Conservation (phyloP, 129 eudicot species). For the Silybum marianum region DNA sequence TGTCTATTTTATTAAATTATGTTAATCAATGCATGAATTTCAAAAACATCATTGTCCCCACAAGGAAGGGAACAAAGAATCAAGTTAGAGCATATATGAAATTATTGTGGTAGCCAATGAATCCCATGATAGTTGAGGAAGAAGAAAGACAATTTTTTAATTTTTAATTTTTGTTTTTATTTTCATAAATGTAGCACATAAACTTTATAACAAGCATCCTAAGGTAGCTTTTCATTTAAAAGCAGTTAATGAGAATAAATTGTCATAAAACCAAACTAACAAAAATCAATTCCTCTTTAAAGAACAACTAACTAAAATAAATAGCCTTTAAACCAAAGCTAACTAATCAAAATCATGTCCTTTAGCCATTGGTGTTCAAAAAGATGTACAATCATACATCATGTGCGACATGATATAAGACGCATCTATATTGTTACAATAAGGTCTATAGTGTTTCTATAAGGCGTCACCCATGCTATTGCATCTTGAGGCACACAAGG, state of each 20-base stretch:
- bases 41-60: background rate
- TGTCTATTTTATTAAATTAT: background rate
- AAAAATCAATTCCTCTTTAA: background rate
- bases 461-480: too few relatives aligned
- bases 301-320: background rate
- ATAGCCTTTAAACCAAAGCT: slow-evolving; percentile 1
- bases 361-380: too few relatives aligned
- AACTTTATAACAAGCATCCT: background rate
- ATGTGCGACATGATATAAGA: too few relatives aligned
- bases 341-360: background rate
- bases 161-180: background rate
- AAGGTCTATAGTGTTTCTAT: too few relatives aligned
- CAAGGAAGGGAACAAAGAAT: background rate
- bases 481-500: too few relatives aligned
- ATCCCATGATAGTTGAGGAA: background rate
- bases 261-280: background rate
- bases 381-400: too few relatives aligned
- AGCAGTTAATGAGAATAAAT: background rate
- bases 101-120: background rate
- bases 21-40: background rate
- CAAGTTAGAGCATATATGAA: background rate
- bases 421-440: too few relatives aligned
- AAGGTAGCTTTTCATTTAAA: background rate
- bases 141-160: background rate
- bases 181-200: background rate